phyloP scores from a whole-genome alignment of 495 filamentous ascomycete species.

The Ramalina intermedia region DNA sequence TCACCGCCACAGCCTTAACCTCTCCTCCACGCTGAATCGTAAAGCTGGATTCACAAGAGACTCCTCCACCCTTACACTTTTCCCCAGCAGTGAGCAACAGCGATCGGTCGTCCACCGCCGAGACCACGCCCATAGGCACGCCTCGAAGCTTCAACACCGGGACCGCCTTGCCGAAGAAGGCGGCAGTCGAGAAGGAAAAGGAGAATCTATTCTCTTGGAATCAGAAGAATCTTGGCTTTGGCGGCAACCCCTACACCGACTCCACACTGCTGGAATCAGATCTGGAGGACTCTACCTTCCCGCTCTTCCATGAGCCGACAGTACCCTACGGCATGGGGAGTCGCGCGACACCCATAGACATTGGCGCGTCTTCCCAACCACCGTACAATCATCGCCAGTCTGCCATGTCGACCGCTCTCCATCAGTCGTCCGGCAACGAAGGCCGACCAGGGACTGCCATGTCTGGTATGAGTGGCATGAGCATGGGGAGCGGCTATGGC shows the following conservation, averaged over 20 bases:
- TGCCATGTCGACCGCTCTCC: constrained; percentile 32
- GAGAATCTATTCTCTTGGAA: constrained; percentile 26
- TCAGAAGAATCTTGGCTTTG: constrained; percentile 20
- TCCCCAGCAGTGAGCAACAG: constrained; percentile 26
- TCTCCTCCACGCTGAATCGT: constrained; percentile 10
- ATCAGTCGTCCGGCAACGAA: constrained; percentile 23
- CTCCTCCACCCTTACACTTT: constrained; percentile 26
- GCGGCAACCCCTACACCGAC: constrained; percentile 18
- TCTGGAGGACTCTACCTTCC: constrained; percentile 27
- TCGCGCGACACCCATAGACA: constrained; percentile 47
- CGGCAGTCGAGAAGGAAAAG: constrained; percentile 27
- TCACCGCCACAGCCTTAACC: not conserved
- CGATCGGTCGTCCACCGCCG: constrained; percentile 29
- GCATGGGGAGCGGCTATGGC: constrained; percentile 6
- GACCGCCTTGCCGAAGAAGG: constrained; percentile 22
- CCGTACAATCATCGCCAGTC: constrained; percentile 50
- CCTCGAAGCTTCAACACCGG: constrained; percentile 29
- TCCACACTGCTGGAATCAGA: constrained; percentile 24
- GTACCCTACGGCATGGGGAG: constrained; percentile 31
- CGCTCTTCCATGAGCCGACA: constrained; percentile 29
- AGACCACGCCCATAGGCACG: constrained; percentile 29
- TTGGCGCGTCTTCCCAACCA: constrained; percentile 42
- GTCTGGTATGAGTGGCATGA: constrained; percentile 12
- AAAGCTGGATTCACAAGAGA: constrained; percentile 34
- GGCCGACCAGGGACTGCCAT: constrained; percentile 13